Conservation (phyloP, 2,329 filamentous ascomycete genomes). For the Calonectria naviculata region DNA sequence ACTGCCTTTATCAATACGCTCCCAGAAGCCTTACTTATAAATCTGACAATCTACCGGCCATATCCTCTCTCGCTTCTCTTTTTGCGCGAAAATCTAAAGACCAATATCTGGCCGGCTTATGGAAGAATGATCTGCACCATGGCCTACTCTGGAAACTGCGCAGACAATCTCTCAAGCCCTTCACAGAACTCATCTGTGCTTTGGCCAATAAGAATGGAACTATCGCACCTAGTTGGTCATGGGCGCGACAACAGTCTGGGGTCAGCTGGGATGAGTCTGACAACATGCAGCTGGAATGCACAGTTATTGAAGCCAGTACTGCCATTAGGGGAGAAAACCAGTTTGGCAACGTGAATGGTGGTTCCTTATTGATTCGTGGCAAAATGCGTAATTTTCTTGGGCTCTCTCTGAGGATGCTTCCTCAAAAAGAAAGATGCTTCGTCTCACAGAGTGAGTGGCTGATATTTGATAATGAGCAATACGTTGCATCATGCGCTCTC, state of each 20-base stretch:
- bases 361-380: neutral
- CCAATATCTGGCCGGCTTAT: neutral
- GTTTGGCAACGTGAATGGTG: neutral
- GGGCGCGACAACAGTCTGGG: neutral
- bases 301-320: neutral
- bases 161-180: neutral
- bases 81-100: neutral
- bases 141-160: neutral
- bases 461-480: neutral
- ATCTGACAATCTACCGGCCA: neutral
- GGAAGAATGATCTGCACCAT: neutral
- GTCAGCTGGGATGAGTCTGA: neutral
- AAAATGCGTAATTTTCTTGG: neutral
- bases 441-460: neutral
- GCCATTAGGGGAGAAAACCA: neutral
- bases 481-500: neutral
- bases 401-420: neutral
- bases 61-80: neutral
- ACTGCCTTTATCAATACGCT: neutral
- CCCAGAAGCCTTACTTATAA: neutral
- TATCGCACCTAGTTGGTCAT: neutral
- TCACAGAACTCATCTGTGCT: neutral
- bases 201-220: neutral
- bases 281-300: neutral
- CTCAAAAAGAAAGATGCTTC: neutral